Percentiles rank a stretch among this genome's conserved stretches.
phyloP scores from a whole-genome alignment of 2,329 filamentous ascomycete genomes.

The Tolypocladium sp. region DNA sequence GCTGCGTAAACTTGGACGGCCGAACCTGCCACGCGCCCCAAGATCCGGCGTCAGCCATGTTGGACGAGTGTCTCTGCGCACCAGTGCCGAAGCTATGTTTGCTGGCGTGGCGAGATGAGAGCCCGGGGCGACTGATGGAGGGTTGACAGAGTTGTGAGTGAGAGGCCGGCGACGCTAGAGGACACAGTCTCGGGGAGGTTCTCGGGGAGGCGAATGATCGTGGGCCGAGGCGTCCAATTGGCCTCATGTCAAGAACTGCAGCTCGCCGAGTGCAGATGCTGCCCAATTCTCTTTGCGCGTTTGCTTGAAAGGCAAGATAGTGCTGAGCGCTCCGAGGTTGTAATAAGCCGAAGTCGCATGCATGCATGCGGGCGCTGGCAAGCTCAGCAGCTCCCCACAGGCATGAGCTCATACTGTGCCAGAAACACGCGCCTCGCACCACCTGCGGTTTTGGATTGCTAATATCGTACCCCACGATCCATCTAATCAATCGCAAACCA shows the following conservation, averaged over 20 bases:
- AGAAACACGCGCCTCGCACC: conserved; percentile 3
- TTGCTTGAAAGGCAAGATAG: not conserved
- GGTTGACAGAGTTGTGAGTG: not conserved
- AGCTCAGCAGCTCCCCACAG: not conserved
- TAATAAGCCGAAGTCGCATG: not conserved
- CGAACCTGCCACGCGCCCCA: conserved; percentile 31
- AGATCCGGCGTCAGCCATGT: conserved; percentile 18
- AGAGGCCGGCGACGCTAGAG: not conserved
- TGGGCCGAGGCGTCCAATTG: not conserved
- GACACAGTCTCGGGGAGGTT: not conserved
- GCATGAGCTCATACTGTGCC: conserved; percentile 25
- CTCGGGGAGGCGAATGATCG: not conserved
- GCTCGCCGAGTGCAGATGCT: not conserved
- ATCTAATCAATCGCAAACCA: conserved; percentile 28
- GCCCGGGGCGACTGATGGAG: no score
- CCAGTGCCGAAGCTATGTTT: not conserved
- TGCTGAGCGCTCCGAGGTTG: not conserved
- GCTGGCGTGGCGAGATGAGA: not conserved
- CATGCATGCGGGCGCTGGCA: not conserved
- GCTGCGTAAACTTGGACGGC: conserved; percentile 33
- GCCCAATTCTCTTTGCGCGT: no score
- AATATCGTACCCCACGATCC: conserved; percentile 13
- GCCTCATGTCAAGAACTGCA: conserved; percentile 8
- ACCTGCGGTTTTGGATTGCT: no score
- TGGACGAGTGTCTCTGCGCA: not conserved